Percentiles rank a stretch among this genome's conserved stretches.
Conservation (phyloP, 2,329 filamentous ascomycete genomes). For the Pseudogymnoascus sp. region DNA sequence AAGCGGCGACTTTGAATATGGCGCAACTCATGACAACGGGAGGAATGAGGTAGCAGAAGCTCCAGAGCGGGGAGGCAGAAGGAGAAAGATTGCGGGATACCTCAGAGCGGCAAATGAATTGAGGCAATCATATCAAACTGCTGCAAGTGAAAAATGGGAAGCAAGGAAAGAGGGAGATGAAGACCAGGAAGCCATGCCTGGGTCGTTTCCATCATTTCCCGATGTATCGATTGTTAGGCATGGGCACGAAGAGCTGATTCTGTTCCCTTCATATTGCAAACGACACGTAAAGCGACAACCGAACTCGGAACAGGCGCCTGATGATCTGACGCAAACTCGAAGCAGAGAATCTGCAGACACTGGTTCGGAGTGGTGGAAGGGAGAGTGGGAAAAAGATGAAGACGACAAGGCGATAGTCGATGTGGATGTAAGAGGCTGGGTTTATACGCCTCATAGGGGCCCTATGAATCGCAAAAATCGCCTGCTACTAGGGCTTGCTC, state of each 20-base stretch:
- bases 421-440: constrained; percentile 91
- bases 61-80: constrained; percentile 59
- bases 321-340: constrained; percentile 18
- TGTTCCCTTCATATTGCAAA: constrained; percentile 92
- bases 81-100: constrained; percentile 70
- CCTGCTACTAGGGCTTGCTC: constrained; percentile 75
- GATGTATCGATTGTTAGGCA: constrained; percentile 73
- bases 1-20: constrained; percentile 16
- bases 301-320: constrained; percentile 27
- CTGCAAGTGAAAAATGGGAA: constrained; percentile 40
- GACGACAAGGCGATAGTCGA: constrained; percentile 82
- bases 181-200: constrained; percentile 52
- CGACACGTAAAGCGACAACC: constrained; percentile 26
- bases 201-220: constrained; percentile 77
- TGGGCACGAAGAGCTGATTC: constrained; percentile 83
- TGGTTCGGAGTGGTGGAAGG: constrained; percentile 67
- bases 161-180: constrained; percentile 38
- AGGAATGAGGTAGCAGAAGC: constrained; percentile 27
- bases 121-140: constrained; percentile 57
- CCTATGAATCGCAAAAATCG: constrained; percentile 83
- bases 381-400: constrained; percentile 72
- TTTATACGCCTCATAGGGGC: constrained; percentile 78
- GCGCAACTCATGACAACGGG: constrained; percentile 15
- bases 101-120: constrained; percentile 66
- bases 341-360: constrained; percentile 38